Conservation (phyloP, 371 early-diverging fungal species). For the Mucor irregularis region DNA sequence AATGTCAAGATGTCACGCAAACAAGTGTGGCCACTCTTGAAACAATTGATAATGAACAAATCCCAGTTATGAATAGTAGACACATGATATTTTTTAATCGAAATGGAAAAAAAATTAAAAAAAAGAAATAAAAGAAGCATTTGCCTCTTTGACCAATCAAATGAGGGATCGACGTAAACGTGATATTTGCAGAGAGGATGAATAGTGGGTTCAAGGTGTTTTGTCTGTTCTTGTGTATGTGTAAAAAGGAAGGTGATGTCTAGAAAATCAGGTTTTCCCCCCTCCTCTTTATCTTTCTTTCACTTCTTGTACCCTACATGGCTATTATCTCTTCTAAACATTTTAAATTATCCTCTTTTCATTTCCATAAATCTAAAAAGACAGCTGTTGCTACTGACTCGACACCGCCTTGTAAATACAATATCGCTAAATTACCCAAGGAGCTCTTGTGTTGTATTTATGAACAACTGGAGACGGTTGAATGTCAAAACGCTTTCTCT, state of each 20-base stretch:
- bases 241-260: background rate
- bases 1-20: slow-evolving; percentile 68
- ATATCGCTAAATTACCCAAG: slow-evolving; percentile 14
- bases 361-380: background rate
- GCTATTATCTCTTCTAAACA: slow-evolving; percentile 5
- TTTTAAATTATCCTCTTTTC: slow-evolving; percentile 1
- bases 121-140: background rate
- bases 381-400: background rate
- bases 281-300: background rate
- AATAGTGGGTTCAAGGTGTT: too few relatives aligned
- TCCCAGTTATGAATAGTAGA: background rate
- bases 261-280: background rate
- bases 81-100: background rate
- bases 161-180: background rate
- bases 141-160: slow-evolving; percentile 4
- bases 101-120: background rate
- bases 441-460: slow-evolving; percentile 26
- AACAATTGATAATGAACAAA: slow-evolving; percentile 7
- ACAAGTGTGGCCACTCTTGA: slow-evolving; percentile 63
- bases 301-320: background rate
- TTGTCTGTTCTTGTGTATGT: too few relatives aligned
- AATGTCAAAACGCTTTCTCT: slow-evolving; percentile 11
- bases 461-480: slow-evolving; percentile 18
- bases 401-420: too few relatives aligned
- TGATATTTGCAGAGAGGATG: slow-evolving; percentile 13